Conservation (phyloP, 2,329 filamentous ascomycete species). For the Stagonosporopsis tanaceti region DNA sequence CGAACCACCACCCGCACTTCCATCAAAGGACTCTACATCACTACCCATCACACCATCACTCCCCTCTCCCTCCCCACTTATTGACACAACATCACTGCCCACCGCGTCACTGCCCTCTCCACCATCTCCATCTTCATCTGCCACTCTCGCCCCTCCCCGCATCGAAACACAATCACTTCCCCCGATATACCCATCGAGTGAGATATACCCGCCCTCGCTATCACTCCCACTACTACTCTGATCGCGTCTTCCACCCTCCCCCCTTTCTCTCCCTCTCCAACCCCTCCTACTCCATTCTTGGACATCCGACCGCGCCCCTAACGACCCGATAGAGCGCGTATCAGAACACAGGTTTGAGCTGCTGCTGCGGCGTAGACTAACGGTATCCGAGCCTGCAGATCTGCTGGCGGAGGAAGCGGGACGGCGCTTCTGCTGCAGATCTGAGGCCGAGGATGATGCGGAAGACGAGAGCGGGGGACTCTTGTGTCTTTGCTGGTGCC, state of each 20-base stretch:
- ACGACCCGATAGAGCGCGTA: not conserved
- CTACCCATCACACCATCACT: slow-evolving; percentile 8
- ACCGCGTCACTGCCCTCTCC: slow-evolving; percentile 1
- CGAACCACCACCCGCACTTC: not conserved
- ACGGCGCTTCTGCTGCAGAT: not conserved
- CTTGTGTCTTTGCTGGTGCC: no score
- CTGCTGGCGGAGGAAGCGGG: not conserved
- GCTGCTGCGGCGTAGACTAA: not conserved
- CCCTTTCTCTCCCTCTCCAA: not conserved
- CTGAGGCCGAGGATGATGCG: not conserved
- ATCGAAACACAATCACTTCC: slow-evolving; percentile 5
- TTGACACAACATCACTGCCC: not conserved
- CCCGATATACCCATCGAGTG: slow-evolving; percentile 11
- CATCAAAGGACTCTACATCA: slow-evolving; percentile 7
- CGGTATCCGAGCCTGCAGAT: not conserved
- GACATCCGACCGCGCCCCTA: not conserved
- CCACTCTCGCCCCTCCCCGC: slow-evolving; percentile 2
- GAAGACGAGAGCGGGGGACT: not conserved
- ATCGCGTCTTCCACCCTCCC: not conserved
- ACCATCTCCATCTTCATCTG: not conserved
- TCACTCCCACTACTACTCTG: slow-evolving; percentile 2
- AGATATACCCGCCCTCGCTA: slow-evolving; percentile 13
- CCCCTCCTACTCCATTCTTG: not conserved
- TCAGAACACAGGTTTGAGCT: not conserved
- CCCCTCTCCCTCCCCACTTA: not conserved